Percentiles rank a stretch among this genome's conserved stretches.
Conservation (phyloP, 148 eudicot species). For the Fallopia convolvulus region DNA sequence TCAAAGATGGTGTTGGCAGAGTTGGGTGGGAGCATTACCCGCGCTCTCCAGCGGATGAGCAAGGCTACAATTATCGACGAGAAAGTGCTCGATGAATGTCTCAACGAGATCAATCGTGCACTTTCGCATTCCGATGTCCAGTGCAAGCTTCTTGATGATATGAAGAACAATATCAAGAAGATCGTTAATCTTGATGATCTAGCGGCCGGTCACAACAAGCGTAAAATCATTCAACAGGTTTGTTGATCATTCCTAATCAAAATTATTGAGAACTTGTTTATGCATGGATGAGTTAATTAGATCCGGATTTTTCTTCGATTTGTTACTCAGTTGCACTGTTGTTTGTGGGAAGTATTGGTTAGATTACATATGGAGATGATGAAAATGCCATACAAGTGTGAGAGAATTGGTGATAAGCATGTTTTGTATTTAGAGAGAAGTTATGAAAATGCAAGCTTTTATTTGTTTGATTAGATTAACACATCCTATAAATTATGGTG, state of each 20-base stretch:
- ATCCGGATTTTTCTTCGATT: background rate
- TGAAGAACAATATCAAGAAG: slow-evolving; percentile 82
- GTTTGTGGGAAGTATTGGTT: background rate
- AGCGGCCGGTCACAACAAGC: slow-evolving; percentile 96
- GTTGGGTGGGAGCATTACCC: slow-evolving; percentile 83
- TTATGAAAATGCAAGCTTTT: too few relatives aligned
- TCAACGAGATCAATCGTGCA: slow-evolving; percentile 89
- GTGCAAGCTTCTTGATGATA: slow-evolving; percentile 72
- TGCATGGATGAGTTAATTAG: background rate
- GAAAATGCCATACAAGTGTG: background rate
- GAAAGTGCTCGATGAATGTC: slow-evolving; percentile 73
- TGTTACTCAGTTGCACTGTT: background rate
- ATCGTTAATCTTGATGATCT: slow-evolving; percentile 96
- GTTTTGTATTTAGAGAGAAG: background rate
- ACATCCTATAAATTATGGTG: too few relatives aligned
- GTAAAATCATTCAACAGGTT: slow-evolving; percentile 87
- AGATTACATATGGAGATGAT: background rate
- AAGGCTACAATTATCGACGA: slow-evolving; percentile 96
- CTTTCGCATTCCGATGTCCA: slow-evolving; percentile 83
- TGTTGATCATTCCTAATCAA: background rate
- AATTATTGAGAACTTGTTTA: background rate
- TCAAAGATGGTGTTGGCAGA: slow-evolving; percentile 80
- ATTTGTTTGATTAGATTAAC: too few relatives aligned
- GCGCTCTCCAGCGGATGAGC: slow-evolving; percentile 99
- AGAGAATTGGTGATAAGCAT: background rate